A percentile compares a stretch with the other conserved stretches of the same genome.
These are phyloP conservation scores for Jaltomata sinuosa DNA, from an alignment of 257 asterid genomes.

Conservation along the genomic window DNA sequence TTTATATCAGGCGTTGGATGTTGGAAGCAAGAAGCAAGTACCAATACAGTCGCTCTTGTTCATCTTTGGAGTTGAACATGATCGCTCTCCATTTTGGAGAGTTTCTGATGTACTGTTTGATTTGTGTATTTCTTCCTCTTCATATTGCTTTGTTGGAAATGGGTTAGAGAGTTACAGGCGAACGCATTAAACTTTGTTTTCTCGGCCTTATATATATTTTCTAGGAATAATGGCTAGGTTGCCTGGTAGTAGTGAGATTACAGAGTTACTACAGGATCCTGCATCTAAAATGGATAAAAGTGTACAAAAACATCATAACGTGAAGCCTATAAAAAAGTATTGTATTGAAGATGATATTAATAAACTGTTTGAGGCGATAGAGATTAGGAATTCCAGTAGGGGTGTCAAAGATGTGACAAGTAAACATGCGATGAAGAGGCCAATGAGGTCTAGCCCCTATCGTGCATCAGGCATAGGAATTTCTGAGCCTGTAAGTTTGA, in stretches of 20 bases:
- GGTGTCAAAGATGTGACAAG: constrained; percentile 13
- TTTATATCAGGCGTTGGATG: constrained; percentile 9
- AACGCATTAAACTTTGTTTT: not conserved
- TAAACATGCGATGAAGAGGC: constrained; percentile 80
- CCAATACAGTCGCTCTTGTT: not conserved
- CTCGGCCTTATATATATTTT: not conserved
- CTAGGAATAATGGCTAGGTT: constrained; percentile 20
- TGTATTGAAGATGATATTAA: constrained; percentile 54
- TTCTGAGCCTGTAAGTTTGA: constrained; percentile 61
- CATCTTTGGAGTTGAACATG: constrained; percentile 5
- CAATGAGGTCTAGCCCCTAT: constrained; percentile 46
- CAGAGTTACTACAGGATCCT: constrained; percentile 35
- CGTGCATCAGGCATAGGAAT: constrained; percentile 58
- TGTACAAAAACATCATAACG: constrained; percentile 8
- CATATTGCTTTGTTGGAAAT: constrained; percentile 17
- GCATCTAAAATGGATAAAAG: constrained; percentile 2
- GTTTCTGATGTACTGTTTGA: constrained; percentile 1
- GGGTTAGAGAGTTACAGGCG: constrained; percentile 17
- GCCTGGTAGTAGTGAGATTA: constrained; percentile 46
- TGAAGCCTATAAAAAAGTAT: constrained; percentile 24
- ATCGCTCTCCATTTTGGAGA: constrained; percentile 1
- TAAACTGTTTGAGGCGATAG: constrained; percentile 68
- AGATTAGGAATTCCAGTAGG: constrained; percentile 30
- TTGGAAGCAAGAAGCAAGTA: not conserved
- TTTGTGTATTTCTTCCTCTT: constrained; percentile 1